Evolutionary conservation across 2,329 filamentous ascomycete genomes (phyloP), one percentile per base, ranked within the genome.

Genomic region (Botrytis medusae): DNA sequence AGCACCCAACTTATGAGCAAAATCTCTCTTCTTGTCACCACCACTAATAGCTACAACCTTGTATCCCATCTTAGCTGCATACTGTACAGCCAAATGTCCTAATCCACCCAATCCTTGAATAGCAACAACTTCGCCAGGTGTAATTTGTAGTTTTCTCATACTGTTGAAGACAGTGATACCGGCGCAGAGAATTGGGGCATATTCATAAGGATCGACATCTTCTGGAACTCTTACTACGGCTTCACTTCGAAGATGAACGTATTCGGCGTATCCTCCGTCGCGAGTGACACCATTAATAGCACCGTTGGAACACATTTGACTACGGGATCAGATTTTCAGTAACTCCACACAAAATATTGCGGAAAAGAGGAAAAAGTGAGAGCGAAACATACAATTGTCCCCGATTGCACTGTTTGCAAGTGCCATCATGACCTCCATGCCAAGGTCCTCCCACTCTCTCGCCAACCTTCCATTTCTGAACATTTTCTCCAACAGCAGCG

Each of bases 61-160:
- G 82, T 91, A 94, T 7, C 93, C 93, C 92, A 94, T 93, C 82
- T 90, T 90, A 68, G 85, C 85, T 7, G 92, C 92, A 80, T 91
- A 95, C 80, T 94, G 92, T 44, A 95, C 89, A 0, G 92, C 93
- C 44, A 95, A 81, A 81, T 95, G 93, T 2, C 93, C 93, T 0
- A 95, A 85, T 2, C 93, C 93, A 69, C 94, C 90, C 4, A 95
- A 85, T 22, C 92, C 93, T 75, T 95, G 89, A 34, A 90, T 79
- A 34, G 87, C 88, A 0, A 90, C 86, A 0, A 86, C 75, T n/a
- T 82, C 84, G 16, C 88, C 88, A 72, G 86, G 85, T 77, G 85
- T 83, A 62, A 89, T 82, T 37, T 83, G 79, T 75, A 87, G 83
- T 80, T 88, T 87, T 75, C 88, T 86, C 69, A 90, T 86, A 29